These are phyloP conservation scores for Sarocladium brachiariae DNA, from an alignment of 2,329 filamentous ascomycete genomes.

Conservation along the genomic window DNA sequence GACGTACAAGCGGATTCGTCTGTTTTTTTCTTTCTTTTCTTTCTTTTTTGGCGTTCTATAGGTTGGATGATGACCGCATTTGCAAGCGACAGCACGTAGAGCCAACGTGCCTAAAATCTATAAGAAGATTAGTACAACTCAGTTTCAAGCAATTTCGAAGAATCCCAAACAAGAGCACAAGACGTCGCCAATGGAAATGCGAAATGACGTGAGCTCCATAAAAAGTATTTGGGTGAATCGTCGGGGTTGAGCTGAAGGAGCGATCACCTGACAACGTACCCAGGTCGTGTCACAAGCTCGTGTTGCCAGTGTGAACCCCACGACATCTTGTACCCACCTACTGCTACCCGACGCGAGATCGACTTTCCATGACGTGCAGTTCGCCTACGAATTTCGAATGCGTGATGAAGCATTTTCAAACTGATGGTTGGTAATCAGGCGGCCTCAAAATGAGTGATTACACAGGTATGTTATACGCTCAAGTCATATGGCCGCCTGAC, in stretches of 20 bases:
- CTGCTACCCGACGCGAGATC: not conserved
- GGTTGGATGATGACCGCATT: no score
- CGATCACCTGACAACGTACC: conserved; percentile 6
- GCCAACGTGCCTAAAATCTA: no score
- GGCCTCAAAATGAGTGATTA: conserved; percentile 10
- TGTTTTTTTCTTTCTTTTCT: not conserved
- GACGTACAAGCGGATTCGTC: not conserved
- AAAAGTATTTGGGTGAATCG: no score
- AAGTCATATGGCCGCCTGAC: not conserved
- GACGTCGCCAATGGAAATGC: no score
- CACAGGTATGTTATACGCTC: conserved; percentile 10
- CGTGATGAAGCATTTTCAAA: not conserved
- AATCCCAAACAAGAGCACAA: no score
- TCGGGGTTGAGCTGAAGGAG: no score
- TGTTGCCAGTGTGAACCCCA: not conserved
- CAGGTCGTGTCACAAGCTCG: not conserved
- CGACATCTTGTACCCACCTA: not conserved
- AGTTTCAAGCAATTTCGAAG: no score
- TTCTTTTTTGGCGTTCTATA: no score
- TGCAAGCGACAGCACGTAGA: no score
- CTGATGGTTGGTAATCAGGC: not conserved
- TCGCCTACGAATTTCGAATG: not conserved
- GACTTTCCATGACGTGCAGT: not conserved
- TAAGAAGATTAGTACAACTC: no score
- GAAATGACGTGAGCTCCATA: no score